Percentiles rank a stretch among this genome's conserved stretches.
phyloP scores from a whole-genome alignment of 2,329 filamentous ascomycete genomes.

The Geoglossum cookeanum region DNA sequence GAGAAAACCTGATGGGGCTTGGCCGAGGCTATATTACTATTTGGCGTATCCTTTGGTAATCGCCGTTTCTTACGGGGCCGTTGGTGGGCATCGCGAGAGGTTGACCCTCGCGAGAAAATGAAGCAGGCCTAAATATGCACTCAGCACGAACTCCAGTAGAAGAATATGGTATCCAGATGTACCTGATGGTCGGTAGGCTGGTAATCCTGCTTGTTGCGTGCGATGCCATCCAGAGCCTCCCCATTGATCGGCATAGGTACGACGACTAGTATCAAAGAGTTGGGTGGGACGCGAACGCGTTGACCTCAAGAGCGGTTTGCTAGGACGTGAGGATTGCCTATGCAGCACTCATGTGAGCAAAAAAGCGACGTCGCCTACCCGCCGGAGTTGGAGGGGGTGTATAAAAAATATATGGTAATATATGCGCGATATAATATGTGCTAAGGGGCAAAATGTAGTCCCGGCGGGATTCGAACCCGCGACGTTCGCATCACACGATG shows the following conservation, averaged over 20 bases:
- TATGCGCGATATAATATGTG: no score
- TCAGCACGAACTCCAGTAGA: conserved; percentile 3
- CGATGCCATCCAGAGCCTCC: neutral
- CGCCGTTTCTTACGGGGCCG: conserved; percentile 20
- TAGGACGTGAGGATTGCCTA: no score
- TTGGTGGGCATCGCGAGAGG: conserved; percentile 9
- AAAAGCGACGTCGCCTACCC: no score
- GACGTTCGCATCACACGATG: conserved; percentile 20
- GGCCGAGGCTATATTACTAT: neutral
- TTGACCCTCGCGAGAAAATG: conserved; percentile 16
- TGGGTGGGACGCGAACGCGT: no score
- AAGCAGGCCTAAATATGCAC: conserved; percentile 17
- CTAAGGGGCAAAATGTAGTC: conserved; percentile 10
- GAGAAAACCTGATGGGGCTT: conserved; percentile 21
- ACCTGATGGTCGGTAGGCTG: conserved; percentile 10
- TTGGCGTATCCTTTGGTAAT: conserved; percentile 8
- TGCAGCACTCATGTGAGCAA: no score
- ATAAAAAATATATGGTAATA: no score
- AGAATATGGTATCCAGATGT: neutral
- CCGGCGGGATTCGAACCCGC: conserved; percentile 21
- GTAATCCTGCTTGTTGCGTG: conserved; percentile 5
- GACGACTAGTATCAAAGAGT: no score
- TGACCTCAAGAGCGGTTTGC: no score
- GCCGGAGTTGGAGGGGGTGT: no score
- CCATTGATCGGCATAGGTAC: neutral